These are phyloP conservation scores for Penstemon davidsonii DNA, from an alignment of 257 asterid genomes.

Conservation along the genomic window DNA sequence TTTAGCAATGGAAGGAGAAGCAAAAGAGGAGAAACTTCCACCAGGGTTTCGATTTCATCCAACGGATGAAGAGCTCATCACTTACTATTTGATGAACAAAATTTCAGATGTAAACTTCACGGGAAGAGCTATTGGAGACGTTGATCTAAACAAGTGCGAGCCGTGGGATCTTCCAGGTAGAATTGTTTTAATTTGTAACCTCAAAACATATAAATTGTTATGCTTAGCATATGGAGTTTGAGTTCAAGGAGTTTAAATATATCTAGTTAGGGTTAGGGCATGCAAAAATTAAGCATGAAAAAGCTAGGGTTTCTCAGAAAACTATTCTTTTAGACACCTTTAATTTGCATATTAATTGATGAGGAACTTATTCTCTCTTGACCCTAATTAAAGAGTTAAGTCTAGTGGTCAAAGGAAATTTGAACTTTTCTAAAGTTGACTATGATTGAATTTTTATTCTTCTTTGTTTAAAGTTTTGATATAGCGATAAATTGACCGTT, in stretches of 20 bases:
- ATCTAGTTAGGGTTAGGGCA: slow-evolving; percentile 30
- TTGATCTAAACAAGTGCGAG: slow-evolving; percentile 90
- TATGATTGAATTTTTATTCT: too few species aligned
- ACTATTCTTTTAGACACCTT: too few species aligned
- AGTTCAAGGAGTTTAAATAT: not conserved
- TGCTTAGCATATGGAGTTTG: not conserved
- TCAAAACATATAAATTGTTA: not conserved
- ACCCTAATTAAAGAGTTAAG: too few species aligned
- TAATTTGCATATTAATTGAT: too few species aligned
- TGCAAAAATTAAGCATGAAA: not conserved
- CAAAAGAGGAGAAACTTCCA: slow-evolving; percentile 64
- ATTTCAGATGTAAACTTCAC: slow-evolving; percentile 72
- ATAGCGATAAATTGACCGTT: too few species aligned
- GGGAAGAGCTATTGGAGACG: slow-evolving; percentile 81
- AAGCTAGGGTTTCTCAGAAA: not conserved
- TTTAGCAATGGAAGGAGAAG: slow-evolving; percentile 51
- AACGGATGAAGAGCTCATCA: slow-evolving; percentile 83
- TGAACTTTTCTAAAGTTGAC: too few species aligned
- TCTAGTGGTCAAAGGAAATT: too few species aligned
- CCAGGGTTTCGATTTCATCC: slow-evolving; percentile 94
- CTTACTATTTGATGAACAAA: slow-evolving; percentile 72
- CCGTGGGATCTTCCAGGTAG: slow-evolving; percentile 98
- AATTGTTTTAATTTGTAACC: not conserved
- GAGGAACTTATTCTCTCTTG: too few species aligned
- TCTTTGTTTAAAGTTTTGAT: too few species aligned